Evolutionary conservation across 306 rosid genomes (phyloP).

Genomic region (Quercus wislizeni): DNA sequence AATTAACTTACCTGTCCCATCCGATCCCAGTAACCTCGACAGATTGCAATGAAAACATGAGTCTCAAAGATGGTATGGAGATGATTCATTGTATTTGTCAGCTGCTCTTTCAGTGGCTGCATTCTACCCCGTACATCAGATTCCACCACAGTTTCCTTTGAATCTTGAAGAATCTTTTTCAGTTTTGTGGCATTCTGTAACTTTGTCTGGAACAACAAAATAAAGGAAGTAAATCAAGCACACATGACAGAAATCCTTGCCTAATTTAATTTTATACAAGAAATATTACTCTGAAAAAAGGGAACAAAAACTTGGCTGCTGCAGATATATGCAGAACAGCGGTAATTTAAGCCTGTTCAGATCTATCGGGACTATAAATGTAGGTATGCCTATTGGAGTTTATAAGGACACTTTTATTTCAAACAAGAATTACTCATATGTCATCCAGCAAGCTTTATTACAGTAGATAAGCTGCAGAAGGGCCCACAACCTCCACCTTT

Average conservation of each 20-base stretch:
- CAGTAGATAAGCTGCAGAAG: background rate
- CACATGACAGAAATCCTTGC: constrained; percentile 3
- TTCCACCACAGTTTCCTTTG: constrained; percentile 78
- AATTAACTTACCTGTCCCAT: constrained; percentile 77
- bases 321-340: background rate
- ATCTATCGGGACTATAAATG: background rate
- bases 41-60: constrained; percentile 73
- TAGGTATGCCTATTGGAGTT: background rate
- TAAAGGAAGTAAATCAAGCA: constrained; percentile 18
- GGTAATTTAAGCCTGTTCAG: background rate
- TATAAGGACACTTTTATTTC: background rate
- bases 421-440: background rate
- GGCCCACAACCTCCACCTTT: background rate
- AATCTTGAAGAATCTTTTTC: constrained; percentile 93
- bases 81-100: constrained; percentile 62
- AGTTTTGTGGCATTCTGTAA: constrained; percentile 81
- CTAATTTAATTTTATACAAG: background rate
- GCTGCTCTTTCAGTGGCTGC: constrained; percentile 83
- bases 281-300: background rate
- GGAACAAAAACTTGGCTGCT: background rate
- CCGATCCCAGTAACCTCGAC: constrained; percentile 94
- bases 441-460: background rate
- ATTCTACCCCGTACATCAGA: constrained; percentile 75
- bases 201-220: constrained; percentile 59
- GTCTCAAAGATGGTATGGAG: constrained; percentile 67